Percentiles rank a stretch among this genome's conserved stretches.
Evolutionary conservation across 2,329 filamentous ascomycete genomes (phyloP).

Genomic region (Drechslerella stenobrocha): DNA sequence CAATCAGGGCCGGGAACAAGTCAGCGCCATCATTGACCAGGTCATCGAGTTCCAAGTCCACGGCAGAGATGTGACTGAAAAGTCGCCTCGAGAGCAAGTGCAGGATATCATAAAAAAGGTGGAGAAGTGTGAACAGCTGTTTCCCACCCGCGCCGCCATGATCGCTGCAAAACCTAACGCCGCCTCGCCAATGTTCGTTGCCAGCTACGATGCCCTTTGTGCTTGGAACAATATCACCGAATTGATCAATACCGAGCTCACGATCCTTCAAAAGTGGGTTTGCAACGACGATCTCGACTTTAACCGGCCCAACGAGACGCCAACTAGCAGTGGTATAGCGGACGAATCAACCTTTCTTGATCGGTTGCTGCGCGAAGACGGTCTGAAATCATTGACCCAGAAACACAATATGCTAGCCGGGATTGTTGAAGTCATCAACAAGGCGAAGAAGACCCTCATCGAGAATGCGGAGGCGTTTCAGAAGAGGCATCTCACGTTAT

Average conservation of each 20-base stretch:
- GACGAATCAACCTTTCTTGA: conserved; percentile 95
- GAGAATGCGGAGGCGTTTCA: conserved; percentile 81
- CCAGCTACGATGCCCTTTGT: conserved; percentile 84
- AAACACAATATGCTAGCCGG: conserved; percentile 78
- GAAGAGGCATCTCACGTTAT: conserved; percentile 87
- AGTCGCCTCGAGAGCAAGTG: conserved; percentile 84
- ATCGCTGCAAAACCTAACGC: conserved; percentile 74
- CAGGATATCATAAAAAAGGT: conserved; percentile 87
- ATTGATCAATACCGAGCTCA: conserved; percentile 91
- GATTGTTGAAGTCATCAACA: conserved; percentile 82
- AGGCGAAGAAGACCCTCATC: conserved; percentile 90
- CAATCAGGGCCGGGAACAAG: conserved; percentile 74
- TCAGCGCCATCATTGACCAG: conserved; percentile 77
- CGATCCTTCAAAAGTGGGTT: conserved; percentile 91
- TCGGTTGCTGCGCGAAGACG: conserved; percentile 91
- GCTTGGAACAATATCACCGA: conserved; percentile 97
- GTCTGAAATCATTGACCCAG: conserved; percentile 85
- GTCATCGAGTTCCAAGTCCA: conserved; percentile 94
- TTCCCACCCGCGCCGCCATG: conserved; percentile 76
- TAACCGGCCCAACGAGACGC: conserved; percentile 70
- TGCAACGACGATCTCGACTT: conserved; percentile 96
- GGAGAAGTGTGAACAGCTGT: conserved; percentile 82
- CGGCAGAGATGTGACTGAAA: conserved; percentile 86
- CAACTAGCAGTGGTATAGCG: conserved; percentile 70
- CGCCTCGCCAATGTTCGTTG: conserved; percentile 73